Base-by-base conservation (phyloP, 495 filamentous ascomycete species). In the Aspergillus asperescens region DNA sequence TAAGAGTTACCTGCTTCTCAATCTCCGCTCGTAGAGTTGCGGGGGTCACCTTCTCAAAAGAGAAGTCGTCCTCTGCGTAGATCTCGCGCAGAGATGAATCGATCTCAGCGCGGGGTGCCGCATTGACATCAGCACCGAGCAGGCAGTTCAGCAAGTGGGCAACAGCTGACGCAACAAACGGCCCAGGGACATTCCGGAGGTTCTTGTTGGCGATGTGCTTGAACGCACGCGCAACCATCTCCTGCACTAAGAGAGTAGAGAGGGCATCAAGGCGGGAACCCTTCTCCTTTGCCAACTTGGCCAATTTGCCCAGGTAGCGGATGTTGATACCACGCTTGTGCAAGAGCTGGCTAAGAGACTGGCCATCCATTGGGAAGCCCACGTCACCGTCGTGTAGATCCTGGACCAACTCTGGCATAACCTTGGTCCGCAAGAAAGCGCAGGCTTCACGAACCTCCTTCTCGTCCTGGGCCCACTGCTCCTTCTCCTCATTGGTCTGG, bases 301-400 rank as follows among this genome's bases (percentile, higher is more conserved):
- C 87, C 58, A 97, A 63, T 64, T 81, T 86, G 43, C 94, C 94
- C 23, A 99, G 80, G 69, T 99, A 99, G 62, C 94, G 84, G 56
- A 96, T 80, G 75, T 97, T 99, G 73, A 99, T 88, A 67, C 94
- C 94, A 28, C 94, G 89, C 72, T 95, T 95, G 73, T 99, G 94
- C 74, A 99, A 80, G 35, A 96, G 80, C 56, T 84, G 81, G 55
- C 83, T 89, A 50, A 99, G 77, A 20, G 91, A 96, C 59, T 87
- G 81, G 34, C 94, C 94, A 62, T 99, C 94, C 90, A 97, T 96
- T 31, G 94, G 94, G 76, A 96, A 96, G 55, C 90, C 89, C 42
- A 96, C 84, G 55, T 99, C 94, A 8, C 90, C 88, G 59, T 95
- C 88, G 63, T 87, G 85, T 39, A 97, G 81, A 57, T 97, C 91